These are phyloP conservation scores for Coemansia sp. DNA, from an alignment of 192 early-diverging fungal species.

Conservation along the genomic window DNA sequence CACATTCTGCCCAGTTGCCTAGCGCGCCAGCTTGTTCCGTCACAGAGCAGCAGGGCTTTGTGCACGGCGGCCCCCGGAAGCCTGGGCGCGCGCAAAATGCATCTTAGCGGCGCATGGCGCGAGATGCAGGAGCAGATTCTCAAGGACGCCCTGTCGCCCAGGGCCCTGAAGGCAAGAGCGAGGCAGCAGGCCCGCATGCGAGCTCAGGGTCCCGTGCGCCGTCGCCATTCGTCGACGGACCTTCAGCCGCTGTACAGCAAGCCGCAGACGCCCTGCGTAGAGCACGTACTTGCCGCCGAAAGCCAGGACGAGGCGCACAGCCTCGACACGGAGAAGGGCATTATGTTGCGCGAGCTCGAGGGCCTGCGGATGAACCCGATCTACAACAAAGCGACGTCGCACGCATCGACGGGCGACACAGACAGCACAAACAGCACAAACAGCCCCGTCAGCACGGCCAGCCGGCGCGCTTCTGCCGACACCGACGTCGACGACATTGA, in stretches of 20 bases:
- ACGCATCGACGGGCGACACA: slow-evolving; percentile 25
- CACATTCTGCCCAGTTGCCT: slow-evolving; percentile 79
- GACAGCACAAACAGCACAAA: slow-evolving; percentile 14
- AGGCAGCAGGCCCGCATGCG: slow-evolving; percentile 56
- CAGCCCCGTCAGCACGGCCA: slow-evolving; percentile 10
- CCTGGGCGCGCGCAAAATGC: slow-evolving; percentile 51
- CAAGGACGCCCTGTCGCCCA: slow-evolving; percentile 85
- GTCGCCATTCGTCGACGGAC: slow-evolving; percentile 57
- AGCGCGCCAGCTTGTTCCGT: slow-evolving; percentile 41
- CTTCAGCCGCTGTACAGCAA: slow-evolving; percentile 41
- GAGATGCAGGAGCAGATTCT: slow-evolving; percentile 84
- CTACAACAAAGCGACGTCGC: slow-evolving; percentile 18
- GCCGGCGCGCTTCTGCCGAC: slow-evolving; percentile 11
- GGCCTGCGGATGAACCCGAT: slow-evolving; percentile 44
- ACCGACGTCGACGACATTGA: slow-evolving; percentile 7
- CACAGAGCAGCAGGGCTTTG: slow-evolving; percentile 25
- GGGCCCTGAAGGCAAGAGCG: slow-evolving; percentile 72
- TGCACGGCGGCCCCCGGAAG: slow-evolving; percentile 49
- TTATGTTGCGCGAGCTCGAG: slow-evolving; percentile 36
- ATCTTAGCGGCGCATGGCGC: slow-evolving; percentile 60
- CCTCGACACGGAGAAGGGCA: slow-evolving; percentile 28
- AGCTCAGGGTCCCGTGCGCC: slow-evolving; percentile 39
- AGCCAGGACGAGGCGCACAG: slow-evolving; percentile 37
- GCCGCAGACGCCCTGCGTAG: slow-evolving; percentile 7
- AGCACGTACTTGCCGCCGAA: slow-evolving; percentile 16